Evolutionary conservation across 2,329 filamentous ascomycete species (phyloP), one percentile per base, ranked within the genome.

Genomic region (Leptodontidium sp.): DNA sequence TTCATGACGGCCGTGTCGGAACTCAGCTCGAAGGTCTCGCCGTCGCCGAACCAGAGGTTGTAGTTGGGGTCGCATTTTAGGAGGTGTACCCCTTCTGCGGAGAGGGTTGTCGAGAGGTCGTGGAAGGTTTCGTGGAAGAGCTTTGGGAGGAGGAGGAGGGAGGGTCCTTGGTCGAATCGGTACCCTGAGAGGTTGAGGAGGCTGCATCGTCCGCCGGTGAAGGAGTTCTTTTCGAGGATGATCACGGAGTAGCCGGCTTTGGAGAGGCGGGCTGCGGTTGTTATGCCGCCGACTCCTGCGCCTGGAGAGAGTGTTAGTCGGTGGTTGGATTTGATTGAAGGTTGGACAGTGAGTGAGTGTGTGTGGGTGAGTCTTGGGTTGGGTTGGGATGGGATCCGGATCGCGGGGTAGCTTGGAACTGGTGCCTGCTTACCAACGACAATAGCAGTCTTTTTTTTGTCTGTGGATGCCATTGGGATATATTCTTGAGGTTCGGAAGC

Each of bases 21-120:
- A 4, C 87, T 89, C 35, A 92, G 81, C 70, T 86, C 83, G 76
- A 93, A 90, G 12, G 79, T 81, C 71, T 87, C 86, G 63, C 88
- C 88, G 77, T 93, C 91, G 15, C 87, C 83, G 77, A 93, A 94
- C 84, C 89, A 92, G 68, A 94, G 84, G 65, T 88, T 87, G 82
- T 94, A 93, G 77, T 93, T 94, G 0, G 90, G 90, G 61, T 92
- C 88, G 78, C 91, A 93, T 81, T 91, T 91, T 29, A 91, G 76
- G 4, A 94, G 81, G 59, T 89, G 80, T 0, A 93, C 84, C n/a
- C 88, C 89, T 76, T 93, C 91, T 0, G 81, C 83, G 70, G 87
- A 84, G 14, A 93, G 81, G 11, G 85, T 87, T 6, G 90, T 93
- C 70, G 84, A 90, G 1, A 93, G 85, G 73, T 93, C 91, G 65